Percentiles rank a stretch among this genome's conserved stretches.
These are phyloP conservation scores for Punica granatum DNA, from an alignment of 345 rosid species.

Conservation along the genomic window DNA sequence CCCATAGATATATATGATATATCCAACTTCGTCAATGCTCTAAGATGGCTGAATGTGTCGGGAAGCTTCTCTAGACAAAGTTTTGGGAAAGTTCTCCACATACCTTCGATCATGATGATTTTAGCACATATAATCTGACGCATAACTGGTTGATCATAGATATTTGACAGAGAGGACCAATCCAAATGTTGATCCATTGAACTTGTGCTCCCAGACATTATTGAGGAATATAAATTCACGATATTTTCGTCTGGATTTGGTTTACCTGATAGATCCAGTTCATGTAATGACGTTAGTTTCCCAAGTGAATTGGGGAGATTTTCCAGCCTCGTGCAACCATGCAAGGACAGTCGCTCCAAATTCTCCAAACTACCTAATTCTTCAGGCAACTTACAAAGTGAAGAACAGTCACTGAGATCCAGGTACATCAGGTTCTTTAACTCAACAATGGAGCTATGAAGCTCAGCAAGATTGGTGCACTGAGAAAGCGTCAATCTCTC, in stretches of 20 bases:
- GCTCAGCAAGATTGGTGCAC: neutral
- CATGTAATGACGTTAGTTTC: neutral
- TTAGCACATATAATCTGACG: too few species aligned
- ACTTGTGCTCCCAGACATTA: neutral
- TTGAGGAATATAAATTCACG: neutral
- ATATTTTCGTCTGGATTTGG: too few species aligned
- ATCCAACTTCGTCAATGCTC: constrained; percentile 1
- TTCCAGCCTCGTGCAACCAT: neutral
- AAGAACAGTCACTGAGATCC: neutral
- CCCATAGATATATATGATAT: neutral
- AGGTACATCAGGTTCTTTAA: neutral
- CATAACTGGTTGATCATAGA: neutral
- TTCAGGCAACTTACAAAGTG: neutral
- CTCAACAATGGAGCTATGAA: constrained; percentile 1
- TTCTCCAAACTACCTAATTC: neutral
- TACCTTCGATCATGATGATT: too few species aligned
- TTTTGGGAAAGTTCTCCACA: neutral
- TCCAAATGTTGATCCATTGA: neutral
- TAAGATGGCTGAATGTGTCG: neutral
- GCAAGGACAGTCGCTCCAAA: neutral
- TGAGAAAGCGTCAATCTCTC: neutral
- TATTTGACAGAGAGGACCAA: neutral
- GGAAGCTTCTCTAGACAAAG: neutral
- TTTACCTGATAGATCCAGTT: neutral
- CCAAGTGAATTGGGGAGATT: neutral